Conservation (phyloP, 345 rosid species). For the Aquilaria sinensis region DNA sequence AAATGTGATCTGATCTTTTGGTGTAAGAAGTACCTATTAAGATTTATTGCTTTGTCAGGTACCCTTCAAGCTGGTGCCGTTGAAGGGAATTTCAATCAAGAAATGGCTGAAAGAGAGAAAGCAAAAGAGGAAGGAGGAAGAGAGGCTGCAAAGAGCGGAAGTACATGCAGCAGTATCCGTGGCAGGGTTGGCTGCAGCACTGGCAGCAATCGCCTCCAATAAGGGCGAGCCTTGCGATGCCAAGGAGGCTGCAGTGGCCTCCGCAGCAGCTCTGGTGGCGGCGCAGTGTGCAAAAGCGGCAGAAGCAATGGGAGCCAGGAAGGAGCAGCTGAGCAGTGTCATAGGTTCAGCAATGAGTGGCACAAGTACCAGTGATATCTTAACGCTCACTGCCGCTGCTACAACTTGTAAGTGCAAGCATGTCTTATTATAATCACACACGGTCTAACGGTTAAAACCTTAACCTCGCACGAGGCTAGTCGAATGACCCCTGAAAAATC, state of each 20-base stretch:
- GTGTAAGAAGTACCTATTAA: not conserved
- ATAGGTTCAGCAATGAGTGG: slow-evolving; percentile 76
- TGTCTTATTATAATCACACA: not conserved
- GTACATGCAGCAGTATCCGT: slow-evolving; percentile 88
- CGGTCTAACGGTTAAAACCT: too few species aligned
- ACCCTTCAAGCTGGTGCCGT: slow-evolving; percentile 63
- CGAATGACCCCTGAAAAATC: too few species aligned
- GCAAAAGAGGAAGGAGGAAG: slow-evolving; percentile 70
- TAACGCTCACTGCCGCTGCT: slow-evolving; percentile 89
- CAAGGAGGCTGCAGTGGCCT: slow-evolving; percentile 72
- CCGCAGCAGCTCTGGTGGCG: slow-evolving; percentile 87
- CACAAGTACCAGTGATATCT: slow-evolving; percentile 62
- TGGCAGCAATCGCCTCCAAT: slow-evolving; percentile 54
- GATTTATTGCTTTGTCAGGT: slow-evolving; percentile 21
- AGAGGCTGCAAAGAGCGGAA: slow-evolving; percentile 70
- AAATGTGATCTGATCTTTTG: not conserved
- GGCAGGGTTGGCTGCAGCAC: slow-evolving; percentile 83
- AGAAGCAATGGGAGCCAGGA: slow-evolving; percentile 82
- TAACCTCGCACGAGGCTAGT: too few species aligned
- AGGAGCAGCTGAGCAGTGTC: slow-evolving; percentile 53
- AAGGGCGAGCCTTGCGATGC: slow-evolving; percentile 19
- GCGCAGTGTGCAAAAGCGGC: slow-evolving; percentile 82
- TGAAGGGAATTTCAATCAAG: slow-evolving; percentile 49
- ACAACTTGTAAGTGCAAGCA: slow-evolving; percentile 53
- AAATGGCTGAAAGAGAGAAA: slow-evolving; percentile 85